Evolutionary conservation across 176 grass and related monocot species (phyloP).

Genomic region (Carex scoparia): DNA sequence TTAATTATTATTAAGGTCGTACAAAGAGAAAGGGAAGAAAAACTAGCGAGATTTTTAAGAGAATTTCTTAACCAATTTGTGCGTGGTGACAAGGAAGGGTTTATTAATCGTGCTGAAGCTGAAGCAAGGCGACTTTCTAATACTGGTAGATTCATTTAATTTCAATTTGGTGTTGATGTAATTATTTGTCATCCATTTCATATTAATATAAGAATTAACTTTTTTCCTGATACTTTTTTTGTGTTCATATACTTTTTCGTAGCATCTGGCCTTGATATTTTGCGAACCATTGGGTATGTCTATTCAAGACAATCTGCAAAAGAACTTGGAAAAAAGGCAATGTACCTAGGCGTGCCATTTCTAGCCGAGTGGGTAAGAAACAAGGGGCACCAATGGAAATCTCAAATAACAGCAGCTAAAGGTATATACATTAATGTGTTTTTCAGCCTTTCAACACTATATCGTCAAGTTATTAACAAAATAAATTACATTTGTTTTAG

Average conservation of each 20-base stretch:
- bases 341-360: constrained; percentile 96
- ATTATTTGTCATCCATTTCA: constrained; percentile 11
- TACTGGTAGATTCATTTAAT: constrained; percentile 45
- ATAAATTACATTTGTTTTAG: constrained; percentile 45
- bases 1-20: constrained; percentile 49
- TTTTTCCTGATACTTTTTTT: not conserved
- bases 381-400: constrained; percentile 97
- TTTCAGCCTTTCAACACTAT: not conserved
- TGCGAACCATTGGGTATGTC: constrained; percentile 83
- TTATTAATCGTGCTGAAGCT: constrained; percentile 50
- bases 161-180: constrained; percentile 10
- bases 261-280: constrained; percentile 80
- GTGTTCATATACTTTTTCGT: constrained; percentile 10
- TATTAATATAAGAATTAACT: not conserved
- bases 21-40: constrained; percentile 91
- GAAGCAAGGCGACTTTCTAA: constrained; percentile 77
- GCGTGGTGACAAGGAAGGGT: constrained; percentile 60
- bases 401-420: constrained; percentile 92
- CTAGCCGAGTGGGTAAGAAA: constrained; percentile 95
- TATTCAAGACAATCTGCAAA: constrained; percentile 91
- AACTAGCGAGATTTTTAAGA: constrained; percentile 73
- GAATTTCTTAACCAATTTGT: constrained; percentile 85
- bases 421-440: constrained; percentile 39
- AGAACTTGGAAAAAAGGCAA: constrained; percentile 88
- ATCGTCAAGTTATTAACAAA: not conserved